phyloP scores from a whole-genome alignment of 495 filamentous ascomycete genomes.

The Antarctomyces pellizariae region DNA sequence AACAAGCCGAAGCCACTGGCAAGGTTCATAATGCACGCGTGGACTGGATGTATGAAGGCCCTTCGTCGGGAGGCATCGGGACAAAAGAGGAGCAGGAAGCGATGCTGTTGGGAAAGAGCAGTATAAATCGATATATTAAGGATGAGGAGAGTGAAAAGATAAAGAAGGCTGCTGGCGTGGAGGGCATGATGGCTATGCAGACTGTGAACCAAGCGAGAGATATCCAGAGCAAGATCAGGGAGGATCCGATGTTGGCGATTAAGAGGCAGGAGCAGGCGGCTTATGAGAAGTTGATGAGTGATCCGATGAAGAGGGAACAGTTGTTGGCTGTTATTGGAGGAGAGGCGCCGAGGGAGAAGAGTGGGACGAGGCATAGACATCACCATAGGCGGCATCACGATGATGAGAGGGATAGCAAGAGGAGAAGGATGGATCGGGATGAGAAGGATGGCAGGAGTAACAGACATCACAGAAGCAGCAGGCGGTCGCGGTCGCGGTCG shows the following conservation, averaged over 20 bases:
- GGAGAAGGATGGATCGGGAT: constrained; percentile 10
- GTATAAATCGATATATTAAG: constrained; percentile 77
- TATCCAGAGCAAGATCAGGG: constrained; percentile 58
- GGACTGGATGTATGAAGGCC: constrained; percentile 94
- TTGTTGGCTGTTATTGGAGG: constrained; percentile 36
- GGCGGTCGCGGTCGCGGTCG: constrained; percentile 1
- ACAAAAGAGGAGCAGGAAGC: constrained; percentile 86
- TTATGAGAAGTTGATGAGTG: constrained; percentile 73
- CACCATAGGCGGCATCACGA: constrained; percentile 25
- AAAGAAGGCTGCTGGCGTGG: constrained; percentile 51
- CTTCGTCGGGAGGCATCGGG: constrained; percentile 52
- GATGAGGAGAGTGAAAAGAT: constrained; percentile 59
- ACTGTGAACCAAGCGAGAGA: constrained; percentile 46
- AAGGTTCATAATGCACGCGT: constrained; percentile 51
- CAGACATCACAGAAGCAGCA: constrained; percentile 6
- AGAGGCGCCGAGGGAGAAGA: constrained; percentile 20
- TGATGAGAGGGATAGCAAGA: constrained; percentile 10
- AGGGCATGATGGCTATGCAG: constrained; percentile 33
- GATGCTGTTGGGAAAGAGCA: constrained; percentile 74
- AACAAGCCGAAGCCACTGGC: constrained; percentile 77
- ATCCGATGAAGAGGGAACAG: constrained; percentile 46
- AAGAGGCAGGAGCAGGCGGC: constrained; percentile 82
- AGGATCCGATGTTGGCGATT: constrained; percentile 78
- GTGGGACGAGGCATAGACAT: constrained; percentile 23
- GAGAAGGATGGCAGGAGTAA: constrained; percentile 7